A percentile compares a stretch with the other conserved stretches of the same genome.
Evolutionary conservation across 495 filamentous ascomycete species (phyloP).

Genomic region (Daldinia decipiens): DNA sequence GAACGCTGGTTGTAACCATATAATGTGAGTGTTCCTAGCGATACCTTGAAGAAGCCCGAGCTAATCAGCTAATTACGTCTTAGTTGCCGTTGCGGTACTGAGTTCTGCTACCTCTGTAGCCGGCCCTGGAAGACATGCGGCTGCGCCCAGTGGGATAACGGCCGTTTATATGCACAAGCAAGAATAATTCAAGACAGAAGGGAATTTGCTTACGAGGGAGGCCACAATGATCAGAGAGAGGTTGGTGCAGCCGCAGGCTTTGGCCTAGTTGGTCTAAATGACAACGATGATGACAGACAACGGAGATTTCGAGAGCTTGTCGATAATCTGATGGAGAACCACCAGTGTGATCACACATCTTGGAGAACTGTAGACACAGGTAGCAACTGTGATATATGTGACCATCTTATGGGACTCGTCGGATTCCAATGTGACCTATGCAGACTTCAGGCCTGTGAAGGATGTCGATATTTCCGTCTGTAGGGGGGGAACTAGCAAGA

Average conservation of each 20-base stretch:
- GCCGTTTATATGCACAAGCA: not conserved
- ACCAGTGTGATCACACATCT: not conserved
- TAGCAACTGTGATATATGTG: not conserved
- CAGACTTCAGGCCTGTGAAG: not conserved
- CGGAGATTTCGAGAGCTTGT: not conserved
- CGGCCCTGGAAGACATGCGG: not conserved
- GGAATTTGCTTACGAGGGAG: too few relatives aligned
- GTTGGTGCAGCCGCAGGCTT: not conserved
- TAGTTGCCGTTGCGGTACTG: slow-evolving; percentile 62
- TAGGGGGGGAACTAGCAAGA: not conserved
- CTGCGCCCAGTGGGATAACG: not conserved
- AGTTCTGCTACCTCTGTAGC: slow-evolving; percentile 69
- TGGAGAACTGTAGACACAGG: not conserved
- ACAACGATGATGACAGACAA: not conserved
- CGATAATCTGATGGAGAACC: not conserved
- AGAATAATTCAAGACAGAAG: too few relatives aligned
- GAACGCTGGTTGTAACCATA: slow-evolving; percentile 80
- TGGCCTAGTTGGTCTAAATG: not conserved
- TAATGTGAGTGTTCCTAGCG: slow-evolving; percentile 63
- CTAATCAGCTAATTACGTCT: not conserved
- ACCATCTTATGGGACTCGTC: too few relatives aligned
- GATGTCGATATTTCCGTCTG: not conserved
- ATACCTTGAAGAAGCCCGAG: not conserved
- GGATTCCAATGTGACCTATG: not conserved
- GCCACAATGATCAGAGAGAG: not conserved